phyloP scores from a whole-genome alignment of 768 basidiomycete genomes.

The Panaeolus papilionaceus region DNA sequence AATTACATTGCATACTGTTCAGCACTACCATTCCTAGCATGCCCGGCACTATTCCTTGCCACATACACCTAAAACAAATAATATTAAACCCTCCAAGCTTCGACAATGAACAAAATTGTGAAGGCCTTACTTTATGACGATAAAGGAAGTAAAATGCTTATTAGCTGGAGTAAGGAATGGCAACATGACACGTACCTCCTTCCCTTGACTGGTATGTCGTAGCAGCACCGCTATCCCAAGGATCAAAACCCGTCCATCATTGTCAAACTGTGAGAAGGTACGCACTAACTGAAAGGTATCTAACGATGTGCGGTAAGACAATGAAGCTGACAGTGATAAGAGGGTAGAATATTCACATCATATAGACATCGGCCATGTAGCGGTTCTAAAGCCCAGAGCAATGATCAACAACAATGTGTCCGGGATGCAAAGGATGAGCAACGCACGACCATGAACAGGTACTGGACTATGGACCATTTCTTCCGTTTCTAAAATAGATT shows the following conservation, averaged over 20 bases:
- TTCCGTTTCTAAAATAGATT: neutral
- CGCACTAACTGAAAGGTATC: neutral
- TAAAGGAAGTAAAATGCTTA: neutral
- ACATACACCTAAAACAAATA: neutral
- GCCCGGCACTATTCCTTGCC: neutral
- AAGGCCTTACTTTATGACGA: neutral
- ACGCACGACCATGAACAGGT: conserved; percentile 10
- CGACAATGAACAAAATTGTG: no score
- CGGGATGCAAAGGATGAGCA: neutral
- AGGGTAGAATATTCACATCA: neutral
- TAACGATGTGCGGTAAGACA: neutral
- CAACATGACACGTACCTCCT: neutral
- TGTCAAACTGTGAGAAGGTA: neutral
- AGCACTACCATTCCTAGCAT: neutral
- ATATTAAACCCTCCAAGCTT: neutral
- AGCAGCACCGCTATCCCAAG: neutral
- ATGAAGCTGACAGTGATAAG: neutral
- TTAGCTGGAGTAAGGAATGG: no score
- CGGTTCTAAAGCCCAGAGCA: neutral
- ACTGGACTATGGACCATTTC: conserved; percentile 2
- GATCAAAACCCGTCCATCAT: neutral
- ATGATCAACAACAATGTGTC: neutral
- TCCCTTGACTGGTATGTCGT: conserved; percentile 1
- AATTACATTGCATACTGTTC: neutral
- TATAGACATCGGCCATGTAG: neutral